A percentile compares a stretch with the other conserved stretches of the same genome.
Conservation (phyloP, 192 early-diverging fungal genomes). For the Rhizoclosmatium sp. region DNA sequence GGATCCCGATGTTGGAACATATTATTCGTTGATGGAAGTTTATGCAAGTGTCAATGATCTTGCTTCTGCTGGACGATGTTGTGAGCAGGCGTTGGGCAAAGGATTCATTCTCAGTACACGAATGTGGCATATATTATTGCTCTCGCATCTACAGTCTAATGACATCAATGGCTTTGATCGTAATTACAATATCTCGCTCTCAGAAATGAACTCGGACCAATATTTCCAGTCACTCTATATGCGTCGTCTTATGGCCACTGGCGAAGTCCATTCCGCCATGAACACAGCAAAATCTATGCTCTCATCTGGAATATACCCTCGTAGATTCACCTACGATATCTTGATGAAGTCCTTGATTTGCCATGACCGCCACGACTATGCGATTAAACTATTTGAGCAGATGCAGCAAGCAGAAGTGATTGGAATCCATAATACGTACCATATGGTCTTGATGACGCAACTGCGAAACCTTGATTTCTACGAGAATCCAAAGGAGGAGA, state of each 20-base stretch:
- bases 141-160: background rate
- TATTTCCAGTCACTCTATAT: slow-evolving; percentile 19
- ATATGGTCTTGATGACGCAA: background rate
- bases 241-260: background rate
- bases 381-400: slow-evolving; percentile 21
- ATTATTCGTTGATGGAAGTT: slow-evolving; percentile 12
- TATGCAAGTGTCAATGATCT: background rate
- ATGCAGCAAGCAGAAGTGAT: slow-evolving; percentile 9
- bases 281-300: background rate
- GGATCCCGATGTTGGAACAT: slow-evolving; percentile 22
- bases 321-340: slow-evolving; percentile 17
- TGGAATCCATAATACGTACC: background rate
- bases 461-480: slow-evolving; percentile 2
- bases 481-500: background rate
- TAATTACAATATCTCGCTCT: background rate
- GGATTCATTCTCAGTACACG: slow-evolving; percentile 14
- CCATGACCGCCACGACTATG: slow-evolving; percentile 2
- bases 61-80: background rate
- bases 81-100: background rate
- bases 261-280: background rate
- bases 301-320: background rate
- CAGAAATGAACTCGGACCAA: background rate
- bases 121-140: slow-evolving; percentile 26
- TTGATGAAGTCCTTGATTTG: slow-evolving; percentile 14
- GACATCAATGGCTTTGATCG: slow-evolving; percentile 2